Conservation (phyloP, 306 rosid genomes). For the Clitoria ternatea region DNA sequence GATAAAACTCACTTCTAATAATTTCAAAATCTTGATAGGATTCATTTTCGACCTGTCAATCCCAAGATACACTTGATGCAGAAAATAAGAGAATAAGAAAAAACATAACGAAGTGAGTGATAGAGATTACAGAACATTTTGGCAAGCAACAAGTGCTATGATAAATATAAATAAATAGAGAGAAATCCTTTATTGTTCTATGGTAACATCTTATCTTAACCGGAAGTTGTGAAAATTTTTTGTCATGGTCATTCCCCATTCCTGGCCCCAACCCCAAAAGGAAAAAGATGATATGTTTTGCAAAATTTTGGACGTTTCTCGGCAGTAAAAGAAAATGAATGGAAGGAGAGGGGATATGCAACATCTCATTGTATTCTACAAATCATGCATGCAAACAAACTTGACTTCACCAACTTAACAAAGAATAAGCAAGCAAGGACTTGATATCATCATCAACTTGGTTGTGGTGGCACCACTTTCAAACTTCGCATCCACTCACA, state of each 20-base stretch:
- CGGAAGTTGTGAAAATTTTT: background rate
- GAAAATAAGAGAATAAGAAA: too few species aligned
- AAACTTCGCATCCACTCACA: slow-evolving; percentile 92
- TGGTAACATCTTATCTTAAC: slow-evolving; percentile 10
- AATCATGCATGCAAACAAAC: slow-evolving; percentile 29
- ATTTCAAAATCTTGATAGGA: too few species aligned
- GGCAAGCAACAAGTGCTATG: background rate
- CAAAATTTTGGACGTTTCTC: slow-evolving; percentile 19
- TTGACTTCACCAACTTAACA: slow-evolving; percentile 28
- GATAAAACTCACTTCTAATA: too few species aligned
- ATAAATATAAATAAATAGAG: slow-evolving; percentile 21
- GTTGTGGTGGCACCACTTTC: slow-evolving; percentile 85
- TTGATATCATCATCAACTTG: slow-evolving; percentile 46
- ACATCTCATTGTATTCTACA: slow-evolving; percentile 20
- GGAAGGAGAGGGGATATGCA: slow-evolving; percentile 11
- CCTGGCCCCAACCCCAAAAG: background rate
- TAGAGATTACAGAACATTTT: background rate
- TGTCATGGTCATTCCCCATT: background rate
- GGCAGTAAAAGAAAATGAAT: slow-evolving; percentile 34
- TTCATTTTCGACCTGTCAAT: too few species aligned
- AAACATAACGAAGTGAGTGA: too few species aligned
- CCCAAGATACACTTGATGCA: too few species aligned
- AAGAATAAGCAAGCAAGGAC: slow-evolving; percentile 9
- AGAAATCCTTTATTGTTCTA: slow-evolving; percentile 35
- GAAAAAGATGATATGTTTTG: background rate